phyloP scores from a whole-genome alignment of 1,284 basidiomycete genomes.

The Melanopsichium pennsylvanicum region DNA sequence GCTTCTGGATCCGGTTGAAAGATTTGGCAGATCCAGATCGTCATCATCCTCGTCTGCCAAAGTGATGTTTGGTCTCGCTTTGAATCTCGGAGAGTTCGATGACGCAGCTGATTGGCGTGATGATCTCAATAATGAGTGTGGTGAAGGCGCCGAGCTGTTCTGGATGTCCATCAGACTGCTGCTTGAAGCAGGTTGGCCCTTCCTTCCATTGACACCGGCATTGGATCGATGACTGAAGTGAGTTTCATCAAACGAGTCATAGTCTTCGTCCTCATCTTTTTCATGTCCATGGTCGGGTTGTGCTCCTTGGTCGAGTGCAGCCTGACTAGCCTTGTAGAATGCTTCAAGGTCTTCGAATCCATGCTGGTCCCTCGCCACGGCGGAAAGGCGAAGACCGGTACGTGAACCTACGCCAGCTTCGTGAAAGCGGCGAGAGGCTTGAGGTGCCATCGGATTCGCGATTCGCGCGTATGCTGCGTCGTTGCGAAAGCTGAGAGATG shows the following conservation, averaged over 20 bases:
- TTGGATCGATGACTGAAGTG: conserved; percentile 14
- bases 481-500: not conserved
- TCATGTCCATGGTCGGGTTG: conserved; percentile 71
- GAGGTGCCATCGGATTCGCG: conserved; percentile 15
- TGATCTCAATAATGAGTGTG: conserved; percentile 25
- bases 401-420: conserved; percentile 60
- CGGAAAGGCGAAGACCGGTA: conserved; percentile 59
- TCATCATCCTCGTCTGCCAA: conserved; percentile 60
- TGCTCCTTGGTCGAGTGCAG: conserved; percentile 55
- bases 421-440: conserved; percentile 55
- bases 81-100: conserved; percentile 30
- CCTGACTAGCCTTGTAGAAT: conserved; percentile 60
- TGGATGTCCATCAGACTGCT: conserved; percentile 53
- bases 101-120: conserved; percentile 18
- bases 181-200: conserved; percentile 11
- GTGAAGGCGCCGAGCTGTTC: conserved; percentile 43
- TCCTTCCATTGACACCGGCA: conserved; percentile 2
- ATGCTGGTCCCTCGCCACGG: conserved; percentile 71
- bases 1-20: conserved; percentile 46
- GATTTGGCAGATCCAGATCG: conserved; percentile 30
- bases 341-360: conserved; percentile 68
- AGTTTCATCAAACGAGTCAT: conserved; percentile 50
- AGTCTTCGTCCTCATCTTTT: conserved; percentile 71
- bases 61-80: conserved; percentile 23
- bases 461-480: not conserved